phyloP scores from a whole-genome alignment of 805 yeast species.

The Candida oleophila region DNA sequence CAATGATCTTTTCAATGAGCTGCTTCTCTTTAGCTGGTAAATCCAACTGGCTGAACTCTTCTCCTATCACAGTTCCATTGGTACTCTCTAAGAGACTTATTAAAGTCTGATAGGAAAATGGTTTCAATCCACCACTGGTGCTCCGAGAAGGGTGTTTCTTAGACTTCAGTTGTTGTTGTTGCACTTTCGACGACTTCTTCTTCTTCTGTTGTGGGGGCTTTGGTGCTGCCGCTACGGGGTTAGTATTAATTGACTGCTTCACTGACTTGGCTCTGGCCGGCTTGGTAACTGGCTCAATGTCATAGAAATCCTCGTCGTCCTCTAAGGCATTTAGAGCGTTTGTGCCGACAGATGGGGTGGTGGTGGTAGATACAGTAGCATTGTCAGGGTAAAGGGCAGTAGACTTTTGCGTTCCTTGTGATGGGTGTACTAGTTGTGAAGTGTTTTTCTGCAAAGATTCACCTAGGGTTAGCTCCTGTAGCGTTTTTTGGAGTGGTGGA shows the following conservation, averaged over 20 bases:
- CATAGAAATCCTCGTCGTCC: slow-evolving; percentile 32
- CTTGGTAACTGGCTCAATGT: slow-evolving; percentile 33
- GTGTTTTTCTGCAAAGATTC: no score
- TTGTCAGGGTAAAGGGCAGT: background rate
- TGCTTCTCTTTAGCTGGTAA: slow-evolving; percentile 75
- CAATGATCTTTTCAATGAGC: slow-evolving; percentile 80
- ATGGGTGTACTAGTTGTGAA: slow-evolving; percentile 1
- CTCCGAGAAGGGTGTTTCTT: slow-evolving; percentile 8
- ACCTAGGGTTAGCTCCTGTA: no score
- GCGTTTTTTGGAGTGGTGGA: no score
- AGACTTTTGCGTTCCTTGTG: no score
- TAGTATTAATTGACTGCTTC: slow-evolving; percentile 22
- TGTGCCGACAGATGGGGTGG: slow-evolving; percentile 9
- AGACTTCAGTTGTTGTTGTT: slow-evolving; percentile 2
- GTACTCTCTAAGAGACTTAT: slow-evolving; percentile 55
- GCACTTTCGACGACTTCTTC: slow-evolving; percentile 15
- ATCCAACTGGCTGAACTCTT: slow-evolving; percentile 71
- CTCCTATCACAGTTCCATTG: slow-evolving; percentile 62
- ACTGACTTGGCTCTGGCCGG: slow-evolving; percentile 35
- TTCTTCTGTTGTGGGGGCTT: slow-evolving; percentile 16
- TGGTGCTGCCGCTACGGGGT: slow-evolving; percentile 5
- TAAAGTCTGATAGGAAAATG: slow-evolving; percentile 44
- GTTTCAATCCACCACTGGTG: slow-evolving; percentile 22
- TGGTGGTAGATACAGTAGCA: slow-evolving; percentile 4
- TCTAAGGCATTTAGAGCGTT: slow-evolving; percentile 3